Evolutionary conservation across 2,329 filamentous ascomycete species (phyloP), one percentile per base, ranked within the genome.

Genomic region (Cordyceps cicadae): DNA sequence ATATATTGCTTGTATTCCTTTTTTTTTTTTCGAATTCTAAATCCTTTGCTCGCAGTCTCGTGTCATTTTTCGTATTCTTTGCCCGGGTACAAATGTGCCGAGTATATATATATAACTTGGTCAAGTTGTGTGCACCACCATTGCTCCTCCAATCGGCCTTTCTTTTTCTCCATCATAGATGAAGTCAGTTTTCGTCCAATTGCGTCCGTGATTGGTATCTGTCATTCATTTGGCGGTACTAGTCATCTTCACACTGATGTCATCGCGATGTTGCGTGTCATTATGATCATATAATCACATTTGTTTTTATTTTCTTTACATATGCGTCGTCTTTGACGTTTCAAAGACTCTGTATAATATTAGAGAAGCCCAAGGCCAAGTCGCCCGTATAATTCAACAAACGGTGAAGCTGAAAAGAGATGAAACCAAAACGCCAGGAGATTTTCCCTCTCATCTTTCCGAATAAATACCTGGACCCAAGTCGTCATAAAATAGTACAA

Each of bases 401-500:
- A 15, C 21, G 9, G 21, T 19, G 54, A 50, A 19, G 39, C 41
- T 34, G 17, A 32, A 43, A 15, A 41, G 17, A 45, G 45, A 45
- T 11, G 3, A 29, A 37, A 15, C 21, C 34, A 57, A 59, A 59
- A 51, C 49, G 24, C 54, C 56, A 24, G 21, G 19, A 29, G 2
- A 34, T 52, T 29, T 54, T 15, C 45, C 48, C 48, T 59, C 48
- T 52, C 32, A 4, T 37, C 48, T 45, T n/a, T 43, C 48, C 37
- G 43, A 32, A 19, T 51, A 52, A 32, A 19, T 51, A 52, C 48
- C 56, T 24, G 37, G 12, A 59, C n/a, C 39, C 21, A 24, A 43
- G 55, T 34, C 50, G 46, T 24, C 37, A 34, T 59, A 51, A 41
- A 59, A 59, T 59, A 56, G 54, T 56, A 56, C 54, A 56, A 26